Conservation (phyloP, 345 rosid genomes). For the Hypericum androsaemum region DNA sequence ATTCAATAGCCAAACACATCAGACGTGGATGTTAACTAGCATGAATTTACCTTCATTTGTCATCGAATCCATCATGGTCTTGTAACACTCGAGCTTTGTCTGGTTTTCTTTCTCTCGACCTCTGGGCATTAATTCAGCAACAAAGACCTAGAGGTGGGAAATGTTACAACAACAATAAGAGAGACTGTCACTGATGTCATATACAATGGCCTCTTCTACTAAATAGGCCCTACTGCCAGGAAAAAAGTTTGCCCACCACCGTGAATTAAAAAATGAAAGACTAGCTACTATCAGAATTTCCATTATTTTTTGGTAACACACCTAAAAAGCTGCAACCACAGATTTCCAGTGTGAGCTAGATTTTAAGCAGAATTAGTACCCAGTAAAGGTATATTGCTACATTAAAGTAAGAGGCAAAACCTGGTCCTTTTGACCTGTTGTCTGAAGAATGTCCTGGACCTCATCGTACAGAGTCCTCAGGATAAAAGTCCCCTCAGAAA, state of each 20-base stretch:
- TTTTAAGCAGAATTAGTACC: neutral
- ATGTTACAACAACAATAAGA: too few relatives aligned
- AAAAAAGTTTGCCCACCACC: too few relatives aligned
- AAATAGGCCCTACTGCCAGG: too few relatives aligned
- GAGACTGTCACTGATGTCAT: too few relatives aligned
- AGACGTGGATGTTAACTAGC: neutral
- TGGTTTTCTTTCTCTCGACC: conserved; percentile 93
- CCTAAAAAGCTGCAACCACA: too few relatives aligned
- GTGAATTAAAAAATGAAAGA: too few relatives aligned
- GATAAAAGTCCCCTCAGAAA: conserved; percentile 80
- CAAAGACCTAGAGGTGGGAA: too few relatives aligned
- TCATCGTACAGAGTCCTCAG: conserved; percentile 85
- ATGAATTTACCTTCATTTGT: too few relatives aligned
- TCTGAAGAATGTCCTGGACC: conserved; percentile 69
- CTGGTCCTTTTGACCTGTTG: conserved; percentile 93
- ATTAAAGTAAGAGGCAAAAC: conserved; percentile 21
- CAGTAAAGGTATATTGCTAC: neutral
- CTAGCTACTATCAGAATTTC: too few relatives aligned
- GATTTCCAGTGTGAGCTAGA: too few relatives aligned
- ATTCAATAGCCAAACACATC: neutral
- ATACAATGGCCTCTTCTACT: too few relatives aligned
- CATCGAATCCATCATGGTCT: conserved; percentile 98
- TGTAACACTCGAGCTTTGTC: conserved; percentile 80
- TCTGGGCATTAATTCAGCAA: conserved; percentile 80
- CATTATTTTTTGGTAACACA: too few relatives aligned